These are phyloP conservation scores for Berberis vulgaris DNA, from an alignment of 164 flowering plant species.

Conservation along the genomic window DNA sequence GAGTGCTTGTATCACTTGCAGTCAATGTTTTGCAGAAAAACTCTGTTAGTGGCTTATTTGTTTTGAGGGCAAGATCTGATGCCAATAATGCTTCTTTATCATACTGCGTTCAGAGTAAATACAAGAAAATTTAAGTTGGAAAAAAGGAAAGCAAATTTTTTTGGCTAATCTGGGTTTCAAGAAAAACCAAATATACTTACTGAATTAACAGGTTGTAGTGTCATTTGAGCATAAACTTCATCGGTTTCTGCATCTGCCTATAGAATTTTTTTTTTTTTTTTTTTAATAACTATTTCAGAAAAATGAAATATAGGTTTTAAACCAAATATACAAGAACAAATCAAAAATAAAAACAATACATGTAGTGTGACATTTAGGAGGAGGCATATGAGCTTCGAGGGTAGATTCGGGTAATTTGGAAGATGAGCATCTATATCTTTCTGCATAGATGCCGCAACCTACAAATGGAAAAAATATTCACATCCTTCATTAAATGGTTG, in stretches of 20 bases:
- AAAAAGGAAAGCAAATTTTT: background rate
- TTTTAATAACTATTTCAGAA: background rate
- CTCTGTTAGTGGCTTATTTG: conserved; percentile 71
- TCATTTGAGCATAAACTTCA: conserved; percentile 98
- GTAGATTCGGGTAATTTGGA: conserved; percentile 89
- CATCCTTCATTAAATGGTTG: background rate
- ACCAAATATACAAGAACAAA: background rate
- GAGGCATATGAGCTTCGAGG: conserved; percentile 79
- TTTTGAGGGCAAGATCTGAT: conserved; percentile 81
- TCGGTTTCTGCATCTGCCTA: conserved; percentile 98
- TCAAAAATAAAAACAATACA: conserved; percentile 28
- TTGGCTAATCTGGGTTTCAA: background rate
- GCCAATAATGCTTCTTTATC: conserved; percentile 85
- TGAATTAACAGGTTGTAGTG: conserved; percentile 89
- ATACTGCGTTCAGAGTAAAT: conserved; percentile 35
- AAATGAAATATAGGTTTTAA: background rate
- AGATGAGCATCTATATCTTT: conserved; percentile 84
- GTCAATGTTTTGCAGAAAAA: conserved; percentile 96
- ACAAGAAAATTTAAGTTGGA: too few relatives aligned
- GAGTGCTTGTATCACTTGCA: conserved; percentile 98
- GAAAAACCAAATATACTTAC: conserved; percentile 28
- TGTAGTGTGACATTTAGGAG: conserved; percentile 90
- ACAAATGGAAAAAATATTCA: conserved; percentile 12
- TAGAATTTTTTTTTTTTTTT: conserved; percentile 2
- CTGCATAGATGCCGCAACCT: conserved; percentile 99